Percentiles rank a stretch among this genome's conserved stretches.
Conservation (phyloP, 2,329 filamentous ascomycete species). For the Talaromyces sp. region DNA sequence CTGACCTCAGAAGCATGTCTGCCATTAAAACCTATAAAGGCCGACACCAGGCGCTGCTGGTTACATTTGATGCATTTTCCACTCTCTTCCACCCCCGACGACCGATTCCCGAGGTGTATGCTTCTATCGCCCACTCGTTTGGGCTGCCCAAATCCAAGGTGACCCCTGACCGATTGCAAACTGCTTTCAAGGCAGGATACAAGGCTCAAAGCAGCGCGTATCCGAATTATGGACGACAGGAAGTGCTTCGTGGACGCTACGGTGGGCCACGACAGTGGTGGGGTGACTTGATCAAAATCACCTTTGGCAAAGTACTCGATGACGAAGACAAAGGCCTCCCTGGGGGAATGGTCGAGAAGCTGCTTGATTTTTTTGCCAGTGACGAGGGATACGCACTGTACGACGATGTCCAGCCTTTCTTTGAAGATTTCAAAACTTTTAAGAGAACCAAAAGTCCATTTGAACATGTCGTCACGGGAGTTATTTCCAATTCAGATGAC, state of each 20-base stretch:
- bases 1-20: background rate
- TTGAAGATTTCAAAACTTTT: slow-evolving; percentile 24
- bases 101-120: slow-evolving; percentile 36
- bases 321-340: slow-evolving; percentile 20
- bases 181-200: slow-evolving; percentile 32
- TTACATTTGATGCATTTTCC: slow-evolving; percentile 42
- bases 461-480: slow-evolving; percentile 33
- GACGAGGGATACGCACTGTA: slow-evolving; percentile 35
- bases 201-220: slow-evolving; percentile 24
- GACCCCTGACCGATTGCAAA: slow-evolving; percentile 21
- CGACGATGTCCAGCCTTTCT: slow-evolving; percentile 33
- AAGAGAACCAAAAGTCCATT: slow-evolving; percentile 17
- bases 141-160: slow-evolving; percentile 24
- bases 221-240: slow-evolving; percentile 41
- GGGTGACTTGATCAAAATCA: slow-evolving; percentile 35
- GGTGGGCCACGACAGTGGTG: slow-evolving; percentile 40
- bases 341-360: slow-evolving; percentile 23
- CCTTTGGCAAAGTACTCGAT: slow-evolving; percentile 25
- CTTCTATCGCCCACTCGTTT: slow-evolving; percentile 30
- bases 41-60: slow-evolving; percentile 25
- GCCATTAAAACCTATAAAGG: background rate
- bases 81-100: slow-evolving; percentile 39
- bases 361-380: slow-evolving; percentile 36
- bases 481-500: slow-evolving; percentile 44
- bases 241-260: slow-evolving; percentile 28